phyloP scores from a whole-genome alignment of 169 alveolate genomes.

The Eimeria necatrix region DNA sequence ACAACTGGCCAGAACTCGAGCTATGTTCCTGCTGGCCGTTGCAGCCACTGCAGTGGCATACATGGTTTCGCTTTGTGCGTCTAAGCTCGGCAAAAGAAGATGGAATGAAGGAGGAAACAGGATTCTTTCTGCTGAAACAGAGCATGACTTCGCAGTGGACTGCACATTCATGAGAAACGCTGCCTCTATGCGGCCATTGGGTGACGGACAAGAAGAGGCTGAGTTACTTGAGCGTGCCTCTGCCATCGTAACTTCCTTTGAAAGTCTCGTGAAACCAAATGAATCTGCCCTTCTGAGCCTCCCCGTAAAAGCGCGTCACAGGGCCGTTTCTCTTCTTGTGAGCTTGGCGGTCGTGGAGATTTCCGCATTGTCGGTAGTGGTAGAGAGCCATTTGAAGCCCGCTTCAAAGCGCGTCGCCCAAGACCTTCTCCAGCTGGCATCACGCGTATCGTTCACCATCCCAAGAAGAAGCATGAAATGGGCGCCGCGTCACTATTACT shows the following conservation, averaged over 20 bases:
- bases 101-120: background rate
- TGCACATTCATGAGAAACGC: background rate
- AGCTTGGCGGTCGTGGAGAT: background rate
- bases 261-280: too few species aligned
- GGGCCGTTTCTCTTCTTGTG: background rate
- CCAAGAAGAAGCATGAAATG: background rate
- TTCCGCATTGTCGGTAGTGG: background rate
- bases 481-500: background rate
- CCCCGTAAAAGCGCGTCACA: background rate
- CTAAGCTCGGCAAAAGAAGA: background rate
- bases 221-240: background rate
- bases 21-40: background rate
- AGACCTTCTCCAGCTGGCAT: background rate
- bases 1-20: background rate
- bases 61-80: background rate
- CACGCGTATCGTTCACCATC: background rate
- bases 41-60: background rate
- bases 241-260: background rate
- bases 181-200: background rate
- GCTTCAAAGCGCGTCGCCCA: too few species aligned
- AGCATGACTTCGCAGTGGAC: background rate
- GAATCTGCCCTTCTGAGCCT: background rate
- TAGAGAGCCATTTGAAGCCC: background rate
- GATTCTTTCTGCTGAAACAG: background rate
- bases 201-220: background rate